Percentiles rank a stretch among this genome's conserved stretches.
Conservation (phyloP, 345 rosid genomes). For the Theobroma cacao region DNA sequence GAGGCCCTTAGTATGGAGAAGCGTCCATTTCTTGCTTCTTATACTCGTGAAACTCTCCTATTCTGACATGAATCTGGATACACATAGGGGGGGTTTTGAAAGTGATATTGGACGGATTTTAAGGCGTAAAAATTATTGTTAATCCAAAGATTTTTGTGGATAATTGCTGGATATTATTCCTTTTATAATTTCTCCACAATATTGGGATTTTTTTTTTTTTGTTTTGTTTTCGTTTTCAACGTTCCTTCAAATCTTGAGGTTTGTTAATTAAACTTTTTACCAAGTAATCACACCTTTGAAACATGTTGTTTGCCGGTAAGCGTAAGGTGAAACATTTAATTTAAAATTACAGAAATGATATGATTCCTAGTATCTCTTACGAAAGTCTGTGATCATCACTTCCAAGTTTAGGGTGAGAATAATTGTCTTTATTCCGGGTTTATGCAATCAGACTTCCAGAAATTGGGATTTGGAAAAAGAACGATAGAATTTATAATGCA, state of each 20-base stretch:
- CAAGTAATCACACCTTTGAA: neutral
- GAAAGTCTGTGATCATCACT: too few relatives aligned
- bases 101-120: neutral
- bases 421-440: too few relatives aligned
- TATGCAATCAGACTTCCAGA: too few relatives aligned
- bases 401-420: too few relatives aligned
- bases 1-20: neutral
- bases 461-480: too few relatives aligned
- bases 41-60: neutral
- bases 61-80: constrained; percentile 4
- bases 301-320: neutral
- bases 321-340: neutral
- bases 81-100: neutral
- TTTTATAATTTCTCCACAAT: neutral
- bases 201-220: neutral
- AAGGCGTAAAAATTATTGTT: neutral
- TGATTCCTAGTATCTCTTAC: too few relatives aligned
- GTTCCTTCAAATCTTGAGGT: too few relatives aligned
- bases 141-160: too few relatives aligned
- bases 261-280: too few relatives aligned
- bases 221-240: too few relatives aligned
- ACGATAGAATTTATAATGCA: too few relatives aligned
- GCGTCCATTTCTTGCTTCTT: neutral
- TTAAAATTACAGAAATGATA: too few relatives aligned
- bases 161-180: neutral